Percentiles rank a stretch among this genome's conserved stretches.
Evolutionary conservation across 2,329 filamentous ascomycete genomes (phyloP).

Genomic region (Neonectria hederae): DNA sequence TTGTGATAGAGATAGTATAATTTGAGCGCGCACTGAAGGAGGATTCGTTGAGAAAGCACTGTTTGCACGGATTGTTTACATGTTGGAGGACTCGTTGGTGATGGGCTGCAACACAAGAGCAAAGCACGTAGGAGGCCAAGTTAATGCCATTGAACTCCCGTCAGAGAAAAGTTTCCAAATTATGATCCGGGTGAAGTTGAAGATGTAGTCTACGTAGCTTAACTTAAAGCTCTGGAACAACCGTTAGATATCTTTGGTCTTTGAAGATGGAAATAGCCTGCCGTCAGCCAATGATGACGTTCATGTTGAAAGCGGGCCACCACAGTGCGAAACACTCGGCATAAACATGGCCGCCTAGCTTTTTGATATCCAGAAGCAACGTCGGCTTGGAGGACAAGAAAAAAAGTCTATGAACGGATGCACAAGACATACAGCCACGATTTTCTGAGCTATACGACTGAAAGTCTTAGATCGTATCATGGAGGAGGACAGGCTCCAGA

Average conservation of each 20-base stretch:
- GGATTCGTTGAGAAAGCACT: slow-evolving; percentile 35
- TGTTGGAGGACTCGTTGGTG: slow-evolving; percentile 29
- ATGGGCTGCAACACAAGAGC: slow-evolving; percentile 35
- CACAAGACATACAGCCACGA: not conserved
- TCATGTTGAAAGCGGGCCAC: slow-evolving; percentile 29
- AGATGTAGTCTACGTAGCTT: not conserved
- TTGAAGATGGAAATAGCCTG: slow-evolving; percentile 4
- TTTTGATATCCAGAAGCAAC: slow-evolving; percentile 24
- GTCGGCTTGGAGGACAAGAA: not conserved
- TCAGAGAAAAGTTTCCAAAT: not conserved
- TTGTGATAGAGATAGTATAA: slow-evolving; percentile 41
- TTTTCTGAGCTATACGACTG: not conserved
- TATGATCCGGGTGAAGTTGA: not conserved
- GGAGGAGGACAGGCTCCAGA: slow-evolving; percentile 78
- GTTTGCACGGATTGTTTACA: slow-evolving; percentile 38
- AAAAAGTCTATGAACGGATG: not conserved
- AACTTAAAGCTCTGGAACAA: no score
- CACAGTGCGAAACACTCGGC: slow-evolving; percentile 33
- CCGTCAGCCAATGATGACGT: slow-evolving; percentile 27
- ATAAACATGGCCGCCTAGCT: slow-evolving; percentile 35
- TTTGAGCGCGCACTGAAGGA: slow-evolving; percentile 37
- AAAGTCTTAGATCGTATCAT: slow-evolving; percentile 53
- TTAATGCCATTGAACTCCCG: slow-evolving; percentile 44
- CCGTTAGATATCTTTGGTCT: no score
- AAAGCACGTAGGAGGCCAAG: slow-evolving; percentile 44